Base-by-base conservation (phyloP, 192 early-diverging fungal genomes). In the Coemansia sp. region DNA sequence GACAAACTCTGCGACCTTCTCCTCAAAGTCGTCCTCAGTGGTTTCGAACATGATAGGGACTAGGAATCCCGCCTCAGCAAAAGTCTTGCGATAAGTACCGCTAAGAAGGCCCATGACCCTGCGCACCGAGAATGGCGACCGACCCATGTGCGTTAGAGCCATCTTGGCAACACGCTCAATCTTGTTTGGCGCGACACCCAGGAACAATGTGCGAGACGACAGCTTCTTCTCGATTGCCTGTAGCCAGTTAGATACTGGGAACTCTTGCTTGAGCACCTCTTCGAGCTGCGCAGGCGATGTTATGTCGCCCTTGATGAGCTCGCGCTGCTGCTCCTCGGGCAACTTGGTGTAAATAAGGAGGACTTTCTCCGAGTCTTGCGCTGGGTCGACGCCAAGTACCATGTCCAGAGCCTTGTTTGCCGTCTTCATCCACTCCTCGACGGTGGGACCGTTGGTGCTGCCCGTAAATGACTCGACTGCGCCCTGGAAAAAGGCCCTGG, bases 1-100 rank as follows among this genome's bases (percentile, higher is more conserved):
- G 57, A 58, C 57, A 58, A 58, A 58, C 57, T 58, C 57, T 31
- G 57, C 57, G 31, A 58, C 57, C 57, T 58, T 58, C 15, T 58
- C 57, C 16, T 58, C 57, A 58, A 58, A 58, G 33, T 58, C 57
- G 31, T 58, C 57, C 15, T 58, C 57, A 4, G 57, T 58, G 16
- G 57, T 33, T 31, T 58, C 57, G 6, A 58, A 58, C 57, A 58
- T 34, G 57, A 58, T 58, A 18, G 57, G 57, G 31, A 58, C 57
- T 24, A 58, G 33, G 31, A 58, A 58, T 4, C 57, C 57, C 6
- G 57, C 57, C 57, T 58, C 57, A 7, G 57, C 57, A 58, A 58
- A 58, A 15, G 57, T 58, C 31, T 58, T 58, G 27, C 57, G 27
- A 16, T 58, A 58, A 7, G 57, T 58, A 33, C 57, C 57, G 31